Percentiles rank a stretch among this genome's conserved stretches.
phyloP scores from a whole-genome alignment of 352 stramenopile genomes.

The Thalassiosira hispida region DNA sequence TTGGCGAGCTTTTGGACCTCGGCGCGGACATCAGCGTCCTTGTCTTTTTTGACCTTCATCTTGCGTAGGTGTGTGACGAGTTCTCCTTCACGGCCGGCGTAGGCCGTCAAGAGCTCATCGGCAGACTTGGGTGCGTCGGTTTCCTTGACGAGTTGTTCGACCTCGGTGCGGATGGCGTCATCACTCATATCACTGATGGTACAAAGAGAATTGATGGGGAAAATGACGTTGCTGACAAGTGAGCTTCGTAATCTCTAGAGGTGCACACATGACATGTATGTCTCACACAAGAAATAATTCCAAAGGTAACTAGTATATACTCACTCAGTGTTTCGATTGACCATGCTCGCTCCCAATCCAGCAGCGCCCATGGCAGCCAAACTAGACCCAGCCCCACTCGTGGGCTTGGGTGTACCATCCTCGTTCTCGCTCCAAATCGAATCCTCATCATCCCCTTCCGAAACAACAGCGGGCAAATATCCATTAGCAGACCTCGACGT shows the following conservation, averaged over 20 bases:
- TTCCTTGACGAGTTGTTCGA: background rate
- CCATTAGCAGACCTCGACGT: too few species aligned
- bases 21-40: background rate
- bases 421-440: constrained; percentile 6
- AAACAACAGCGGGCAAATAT: too few species aligned
- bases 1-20: constrained; percentile 21
- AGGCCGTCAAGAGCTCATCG: constrained; percentile 11
- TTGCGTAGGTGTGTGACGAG: constrained; percentile 12
- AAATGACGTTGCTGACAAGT: background rate
- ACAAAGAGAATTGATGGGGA: too few species aligned
- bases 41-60: too few species aligned
- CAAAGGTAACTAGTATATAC: too few species aligned
- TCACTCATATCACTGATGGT: background rate
- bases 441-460: background rate
- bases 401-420: background rate
- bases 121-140: constrained; percentile 14
- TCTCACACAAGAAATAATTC: too few species aligned
- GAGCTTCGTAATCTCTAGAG: too few species aligned
- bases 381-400: background rate
- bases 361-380: constrained; percentile 37
- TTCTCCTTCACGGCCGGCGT: constrained; percentile 13
- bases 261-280: too few species aligned
- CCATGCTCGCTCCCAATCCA: background rate
- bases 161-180: background rate
- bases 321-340: background rate